Conservation (phyloP, 2,329 filamentous ascomycete genomes). For the Myrmaecium sp. region DNA sequence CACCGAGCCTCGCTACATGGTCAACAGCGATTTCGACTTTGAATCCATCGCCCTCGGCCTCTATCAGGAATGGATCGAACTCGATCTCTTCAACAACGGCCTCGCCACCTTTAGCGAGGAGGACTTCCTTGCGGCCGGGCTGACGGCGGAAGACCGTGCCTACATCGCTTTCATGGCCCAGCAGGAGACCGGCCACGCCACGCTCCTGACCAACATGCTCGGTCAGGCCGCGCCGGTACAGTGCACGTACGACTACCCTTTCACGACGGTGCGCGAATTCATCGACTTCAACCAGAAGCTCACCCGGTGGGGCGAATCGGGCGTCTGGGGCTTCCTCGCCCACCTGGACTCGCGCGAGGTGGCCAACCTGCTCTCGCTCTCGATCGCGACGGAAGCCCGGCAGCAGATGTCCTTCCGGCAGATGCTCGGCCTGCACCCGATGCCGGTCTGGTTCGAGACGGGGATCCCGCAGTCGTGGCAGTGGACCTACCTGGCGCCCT, state of each 20-base stretch:
- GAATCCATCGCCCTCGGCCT: constrained; percentile 57
- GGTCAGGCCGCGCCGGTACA: constrained; percentile 52
- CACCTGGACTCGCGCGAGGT: constrained; percentile 64
- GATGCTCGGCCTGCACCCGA: constrained; percentile 61
- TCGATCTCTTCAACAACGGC: constrained; percentile 67
- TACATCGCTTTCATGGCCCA: constrained; percentile 62
- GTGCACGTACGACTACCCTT: constrained; percentile 72
- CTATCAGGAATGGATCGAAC: constrained; percentile 73
- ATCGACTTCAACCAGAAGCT: constrained; percentile 74
- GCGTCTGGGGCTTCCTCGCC: constrained; percentile 65
- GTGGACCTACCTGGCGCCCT: constrained; percentile 67
- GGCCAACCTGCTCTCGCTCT: constrained; percentile 55
- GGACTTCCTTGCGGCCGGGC: constrained; percentile 52
- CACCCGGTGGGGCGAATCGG: constrained; percentile 65
- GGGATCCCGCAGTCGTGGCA: constrained; percentile 73
- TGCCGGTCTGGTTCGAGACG: constrained; percentile 68
- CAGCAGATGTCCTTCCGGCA: constrained; percentile 78
- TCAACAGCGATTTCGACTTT: constrained; percentile 70
- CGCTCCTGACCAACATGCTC: constrained; percentile 60
- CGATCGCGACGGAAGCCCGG: constrained; percentile 61
- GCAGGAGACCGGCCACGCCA: constrained; percentile 64
- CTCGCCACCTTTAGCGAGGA: constrained; percentile 49
- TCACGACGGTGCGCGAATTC: constrained; percentile 55
- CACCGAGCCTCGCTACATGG: constrained; percentile 56
- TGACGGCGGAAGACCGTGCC: constrained; percentile 51